A percentile compares a stretch with the other conserved stretches of the same genome.
Evolutionary conservation across 345 rosid species (phyloP).

Genomic region (Euclidium syriacum): DNA sequence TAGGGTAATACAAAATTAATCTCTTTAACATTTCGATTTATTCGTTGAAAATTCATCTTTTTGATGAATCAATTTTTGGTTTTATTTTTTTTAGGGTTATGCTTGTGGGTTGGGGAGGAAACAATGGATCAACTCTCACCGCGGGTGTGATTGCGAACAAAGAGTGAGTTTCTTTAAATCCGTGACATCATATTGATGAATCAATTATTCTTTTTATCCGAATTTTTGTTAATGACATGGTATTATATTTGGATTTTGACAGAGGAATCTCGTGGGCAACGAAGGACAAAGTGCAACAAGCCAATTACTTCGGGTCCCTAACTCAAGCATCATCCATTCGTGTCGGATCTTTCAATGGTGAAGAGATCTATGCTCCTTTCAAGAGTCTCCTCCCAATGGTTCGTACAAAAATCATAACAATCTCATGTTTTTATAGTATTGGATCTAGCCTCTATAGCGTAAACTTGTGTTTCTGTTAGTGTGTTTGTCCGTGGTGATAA

Average conservation of each 20-base stretch:
- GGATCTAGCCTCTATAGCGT: too few relatives aligned
- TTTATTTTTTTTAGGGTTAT: too few relatives aligned
- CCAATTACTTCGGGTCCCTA: constrained; percentile 91
- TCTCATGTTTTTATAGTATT: too few relatives aligned
- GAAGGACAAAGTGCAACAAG: constrained; percentile 94
- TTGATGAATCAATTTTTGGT: background rate
- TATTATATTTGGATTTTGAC: background rate
- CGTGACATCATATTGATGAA: too few relatives aligned
- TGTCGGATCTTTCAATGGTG: constrained; percentile 94
- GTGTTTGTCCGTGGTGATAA: too few relatives aligned
- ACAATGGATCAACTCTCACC: constrained; percentile 89
- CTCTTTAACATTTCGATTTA: background rate
- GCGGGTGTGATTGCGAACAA: constrained; percentile 86
- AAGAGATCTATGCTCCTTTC: constrained; percentile 98
- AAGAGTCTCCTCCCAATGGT: constrained; percentile 99
- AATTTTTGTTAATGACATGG: background rate
- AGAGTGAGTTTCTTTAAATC: constrained; percentile 80
- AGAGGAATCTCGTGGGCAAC: constrained; percentile 99
- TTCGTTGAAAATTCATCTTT: background rate
- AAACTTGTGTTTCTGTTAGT: too few relatives aligned
- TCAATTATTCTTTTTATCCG: too few relatives aligned
- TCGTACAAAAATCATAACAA: background rate
- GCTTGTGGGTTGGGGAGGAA: constrained; percentile 99
- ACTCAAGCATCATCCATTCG: constrained; percentile 91
- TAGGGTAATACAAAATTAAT: constrained; percentile 57